Conservation (phyloP, 495 filamentous ascomycete genomes). For the Copromyces sp. region DNA sequence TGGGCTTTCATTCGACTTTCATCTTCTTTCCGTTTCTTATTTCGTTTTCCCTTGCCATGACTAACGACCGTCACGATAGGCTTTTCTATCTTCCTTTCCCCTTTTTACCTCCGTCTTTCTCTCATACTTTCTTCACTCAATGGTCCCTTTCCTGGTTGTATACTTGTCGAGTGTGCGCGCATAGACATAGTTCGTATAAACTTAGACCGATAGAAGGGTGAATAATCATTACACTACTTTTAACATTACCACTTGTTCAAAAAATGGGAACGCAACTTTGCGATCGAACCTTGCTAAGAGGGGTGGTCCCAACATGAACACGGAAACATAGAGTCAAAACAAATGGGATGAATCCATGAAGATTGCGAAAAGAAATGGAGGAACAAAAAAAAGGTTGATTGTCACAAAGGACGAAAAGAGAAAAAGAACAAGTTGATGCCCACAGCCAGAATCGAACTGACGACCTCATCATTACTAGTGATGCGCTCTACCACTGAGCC, state of each 20-base stretch:
- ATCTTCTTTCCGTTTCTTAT: neutral
- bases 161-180: neutral
- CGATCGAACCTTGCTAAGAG: too few relatives aligned
- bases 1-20: neutral
- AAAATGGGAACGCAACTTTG: too few relatives aligned
- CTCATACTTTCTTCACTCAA: too few relatives aligned
- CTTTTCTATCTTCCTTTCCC: neutral
- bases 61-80: neutral
- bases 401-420: neutral
- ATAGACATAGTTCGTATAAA: neutral
- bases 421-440: constrained; percentile 5
- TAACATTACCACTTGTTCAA: neutral
- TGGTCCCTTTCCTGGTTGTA: neutral
- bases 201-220: neutral
- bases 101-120: neutral
- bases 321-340: neutral
- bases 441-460: constrained; percentile 18
- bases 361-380: neutral
- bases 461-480: constrained; percentile 19
- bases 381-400: neutral
- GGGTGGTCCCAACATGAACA: neutral
- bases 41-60: neutral
- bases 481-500: constrained; percentile 19
- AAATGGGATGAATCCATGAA: neutral
- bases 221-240: neutral